Evolutionary conservation across 495 filamentous ascomycete genomes (phyloP).

Genomic region (Aspergillus funiculosus): DNA sequence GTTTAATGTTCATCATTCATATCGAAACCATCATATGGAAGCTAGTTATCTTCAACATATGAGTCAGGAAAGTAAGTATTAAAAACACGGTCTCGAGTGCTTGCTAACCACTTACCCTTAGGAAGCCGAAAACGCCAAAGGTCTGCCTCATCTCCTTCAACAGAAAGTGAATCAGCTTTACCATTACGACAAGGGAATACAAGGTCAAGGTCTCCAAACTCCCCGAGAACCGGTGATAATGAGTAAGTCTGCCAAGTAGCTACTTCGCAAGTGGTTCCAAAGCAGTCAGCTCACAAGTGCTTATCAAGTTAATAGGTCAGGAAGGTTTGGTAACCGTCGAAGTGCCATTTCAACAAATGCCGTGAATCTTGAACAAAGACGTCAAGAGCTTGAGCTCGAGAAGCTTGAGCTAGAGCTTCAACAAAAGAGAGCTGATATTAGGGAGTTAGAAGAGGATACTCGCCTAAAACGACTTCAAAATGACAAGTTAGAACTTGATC

Average conservation of each 20-base stretch:
- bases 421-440: neutral
- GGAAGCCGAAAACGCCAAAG: neutral
- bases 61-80: conserved; percentile 11
- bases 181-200: neutral
- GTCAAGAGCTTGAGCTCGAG: conserved; percentile 9
- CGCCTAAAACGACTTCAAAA: conserved; percentile 4
- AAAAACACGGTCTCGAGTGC: neutral
- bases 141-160: neutral
- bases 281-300: too few relatives aligned
- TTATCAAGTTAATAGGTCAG: neutral
- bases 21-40: conserved; percentile 9
- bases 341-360: conserved; percentile 2
- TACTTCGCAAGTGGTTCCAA: neutral
- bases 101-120: conserved; percentile 1
- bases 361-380: conserved; percentile 2
- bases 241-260: neutral
- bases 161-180: too few relatives aligned
- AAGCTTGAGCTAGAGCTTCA: conserved; percentile 1
- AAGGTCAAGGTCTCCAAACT: neutral
- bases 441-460: too few relatives aligned
- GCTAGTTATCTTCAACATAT: conserved; percentile 7
- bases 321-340: neutral
- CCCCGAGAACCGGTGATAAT: neutral
- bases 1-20: conserved; percentile 8
- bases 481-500: conserved; percentile 9